phyloP scores from a whole-genome alignment of 2,329 filamentous ascomycete genomes.

The Fusarium mangiferae region DNA sequence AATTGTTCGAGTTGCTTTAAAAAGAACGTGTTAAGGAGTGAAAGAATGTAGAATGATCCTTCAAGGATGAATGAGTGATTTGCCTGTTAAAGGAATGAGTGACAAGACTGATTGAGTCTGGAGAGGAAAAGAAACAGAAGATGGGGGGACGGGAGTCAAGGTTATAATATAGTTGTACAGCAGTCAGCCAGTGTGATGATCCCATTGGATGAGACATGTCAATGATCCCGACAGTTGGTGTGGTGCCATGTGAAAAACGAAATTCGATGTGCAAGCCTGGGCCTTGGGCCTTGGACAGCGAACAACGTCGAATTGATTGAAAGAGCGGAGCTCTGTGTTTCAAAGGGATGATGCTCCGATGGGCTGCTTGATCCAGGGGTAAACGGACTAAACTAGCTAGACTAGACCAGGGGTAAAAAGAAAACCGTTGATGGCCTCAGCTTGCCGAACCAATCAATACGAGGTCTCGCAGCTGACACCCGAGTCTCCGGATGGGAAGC shows the following conservation, averaged over 20 bases:
- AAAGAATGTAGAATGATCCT: slow-evolving; percentile 31
- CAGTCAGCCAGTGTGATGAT: background rate
- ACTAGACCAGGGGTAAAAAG: slow-evolving; percentile 30
- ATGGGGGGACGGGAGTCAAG: slow-evolving; percentile 19
- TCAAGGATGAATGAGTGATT: slow-evolving; percentile 33
- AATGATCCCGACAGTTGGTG: slow-evolving; percentile 9
- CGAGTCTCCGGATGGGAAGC: slow-evolving; percentile 13
- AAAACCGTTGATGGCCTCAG: slow-evolving; percentile 21
- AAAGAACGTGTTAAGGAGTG: slow-evolving; percentile 14
- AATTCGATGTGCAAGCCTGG: slow-evolving; percentile 17
- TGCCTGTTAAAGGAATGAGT: slow-evolving; percentile 22
- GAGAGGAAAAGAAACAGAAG: slow-evolving; percentile 4
- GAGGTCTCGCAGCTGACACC: background rate
- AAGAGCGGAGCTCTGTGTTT: slow-evolving; percentile 27
- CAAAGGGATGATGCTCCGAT: slow-evolving; percentile 25
- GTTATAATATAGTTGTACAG: slow-evolving; percentile 35
- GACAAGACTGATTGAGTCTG: slow-evolving; percentile 33
- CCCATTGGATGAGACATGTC: slow-evolving; percentile 7
- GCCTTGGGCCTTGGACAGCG: background rate
- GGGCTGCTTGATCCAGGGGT: slow-evolving; percentile 16
- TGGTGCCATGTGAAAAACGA: slow-evolving; percentile 20
- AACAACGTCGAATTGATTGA: slow-evolving; percentile 25
- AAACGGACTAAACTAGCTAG: background rate
- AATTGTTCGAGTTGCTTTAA: background rate
- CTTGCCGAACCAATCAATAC: slow-evolving; percentile 15